Evolutionary conservation across 1,284 basidiomycete genomes (phyloP), one percentile per base, ranked within the genome.

Genomic region (Bothia castanella): DNA sequence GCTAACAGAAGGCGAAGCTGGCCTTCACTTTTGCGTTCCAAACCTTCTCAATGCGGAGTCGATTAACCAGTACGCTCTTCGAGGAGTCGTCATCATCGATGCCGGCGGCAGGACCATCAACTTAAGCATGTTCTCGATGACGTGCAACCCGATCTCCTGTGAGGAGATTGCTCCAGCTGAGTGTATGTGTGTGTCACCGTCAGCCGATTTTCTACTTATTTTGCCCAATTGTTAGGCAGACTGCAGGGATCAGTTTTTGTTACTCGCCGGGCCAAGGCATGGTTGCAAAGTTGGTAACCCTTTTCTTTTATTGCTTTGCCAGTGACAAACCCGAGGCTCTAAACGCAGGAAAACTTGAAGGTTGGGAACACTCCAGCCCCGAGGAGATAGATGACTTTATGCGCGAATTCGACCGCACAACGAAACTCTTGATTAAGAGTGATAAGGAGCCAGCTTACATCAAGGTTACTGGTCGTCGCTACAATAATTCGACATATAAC

Each of bases 41-140:
- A 42, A 32, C 3, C 30, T 52, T 3, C 20, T 51, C 31, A 12
- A n/a, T n/a, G n/a, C n/a, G n/a, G 10, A 5, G 3, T n/a, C 5
- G 30, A 45, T n/a, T n/a, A n/a, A n/a, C n/a, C n/a, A n/a, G n/a
- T n/a, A n/a, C 74, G 71, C 53, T 9, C 30, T 44, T 13, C 43
- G 39, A 25, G 74, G 72, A 0, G 66, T 80, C 7, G 63, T 78
- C 17, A 72, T 82, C 34, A 72, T 81, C 29, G 77, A 79, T 25
- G 45, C 36, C 10, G 51, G 52, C 4, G 44, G 44, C 16, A 35
- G 40, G 11, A 49, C 47, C 54, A 56, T 79, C 16, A 77, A 80
- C 47, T 61, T 80, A 23, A 77, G 74, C 52, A 68, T 74, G 7
- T 79, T 77, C 52, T 61, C 52, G 38, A 66, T 53, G 54, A 48